A percentile compares a stretch with the other conserved stretches of the same genome.
Evolutionary conservation across 2,329 filamentous ascomycete species (phyloP).

Genomic region (Diaporthe capsici): DNA sequence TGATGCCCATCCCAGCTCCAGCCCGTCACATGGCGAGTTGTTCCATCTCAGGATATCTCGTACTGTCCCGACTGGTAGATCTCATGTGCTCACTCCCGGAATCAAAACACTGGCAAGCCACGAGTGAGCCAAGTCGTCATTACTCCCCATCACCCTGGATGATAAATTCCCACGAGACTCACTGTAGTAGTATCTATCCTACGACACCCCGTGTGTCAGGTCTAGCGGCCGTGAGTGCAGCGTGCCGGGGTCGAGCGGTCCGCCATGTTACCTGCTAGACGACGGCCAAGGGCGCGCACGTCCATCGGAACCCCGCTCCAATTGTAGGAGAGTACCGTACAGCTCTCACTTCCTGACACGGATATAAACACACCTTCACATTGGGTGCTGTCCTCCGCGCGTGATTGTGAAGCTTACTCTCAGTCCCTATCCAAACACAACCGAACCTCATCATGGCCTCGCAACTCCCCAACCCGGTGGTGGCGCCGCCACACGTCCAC

Average conservation of each 20-base stretch:
- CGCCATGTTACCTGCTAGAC: conserved; percentile 4
- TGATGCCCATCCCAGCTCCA: neutral
- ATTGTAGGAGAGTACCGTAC: neutral
- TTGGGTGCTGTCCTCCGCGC: neutral
- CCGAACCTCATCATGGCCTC: neutral
- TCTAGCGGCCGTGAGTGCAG: conserved; percentile 11
- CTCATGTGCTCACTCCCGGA: neutral
- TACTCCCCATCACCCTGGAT: too few relatives aligned
- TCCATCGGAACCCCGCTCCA: conserved; percentile 22
- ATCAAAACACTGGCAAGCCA: neutral
- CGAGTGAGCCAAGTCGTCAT: neutral
- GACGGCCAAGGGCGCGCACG: conserved; percentile 26
- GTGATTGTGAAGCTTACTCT: neutral
- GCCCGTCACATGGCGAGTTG: neutral
- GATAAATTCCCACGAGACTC: neutral
- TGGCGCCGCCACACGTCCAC: conserved; percentile 30
- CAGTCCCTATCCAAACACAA: neutral
- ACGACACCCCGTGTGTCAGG: conserved; percentile 18
- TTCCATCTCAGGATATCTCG: neutral
- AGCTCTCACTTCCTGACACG: neutral
- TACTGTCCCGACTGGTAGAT: neutral
- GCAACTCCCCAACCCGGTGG: conserved; percentile 5
- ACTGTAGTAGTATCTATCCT: neutral
- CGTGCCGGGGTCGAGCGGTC: neutral
- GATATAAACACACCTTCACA: neutral